These are phyloP conservation scores for Plectosphaerella sp. DNA, from an alignment of 2,329 filamentous ascomycete genomes.

Conservation along the genomic window DNA sequence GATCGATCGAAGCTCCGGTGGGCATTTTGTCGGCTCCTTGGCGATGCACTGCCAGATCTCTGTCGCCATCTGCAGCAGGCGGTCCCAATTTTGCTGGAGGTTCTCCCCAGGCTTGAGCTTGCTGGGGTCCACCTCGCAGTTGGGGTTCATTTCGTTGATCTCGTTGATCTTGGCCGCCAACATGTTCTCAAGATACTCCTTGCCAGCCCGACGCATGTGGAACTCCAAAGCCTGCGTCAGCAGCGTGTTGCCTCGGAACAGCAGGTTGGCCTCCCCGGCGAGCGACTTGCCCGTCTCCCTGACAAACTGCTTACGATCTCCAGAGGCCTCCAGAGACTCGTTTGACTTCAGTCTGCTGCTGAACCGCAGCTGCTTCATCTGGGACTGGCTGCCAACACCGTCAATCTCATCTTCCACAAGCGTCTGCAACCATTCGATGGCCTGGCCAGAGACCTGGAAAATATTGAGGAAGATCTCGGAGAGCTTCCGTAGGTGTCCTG, in stretches of 20 bases:
- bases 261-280: conserved; percentile 83
- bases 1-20: conserved; percentile 76
- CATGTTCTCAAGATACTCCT: conserved; percentile 86
- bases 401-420: conserved; percentile 97
- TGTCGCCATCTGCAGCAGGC: conserved; percentile 70
- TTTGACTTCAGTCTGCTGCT: conserved; percentile 66
- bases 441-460: conserved; percentile 84
- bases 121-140: conserved; percentile 94
- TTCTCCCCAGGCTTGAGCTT: conserved; percentile 64
- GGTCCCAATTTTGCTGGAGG: conserved; percentile 76
- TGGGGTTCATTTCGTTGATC: conserved; percentile 84
- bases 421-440: conserved; percentile 85
- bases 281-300: conserved; percentile 75
- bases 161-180: conserved; percentile 81
- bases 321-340: conserved; percentile 56
- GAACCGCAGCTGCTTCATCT: conserved; percentile 69
- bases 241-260: conserved; percentile 92
- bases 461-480: conserved; percentile 89
- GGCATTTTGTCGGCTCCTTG: conserved; percentile 68
- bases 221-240: conserved; percentile 90
- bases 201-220: conserved; percentile 91
- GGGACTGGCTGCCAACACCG: conserved; percentile 77
- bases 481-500: conserved; percentile 71
- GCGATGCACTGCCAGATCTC: conserved; percentile 83
- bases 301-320: conserved; percentile 67